phyloP scores from a whole-genome alignment of 805 yeast species.

The Blastobotrys muscicola region DNA sequence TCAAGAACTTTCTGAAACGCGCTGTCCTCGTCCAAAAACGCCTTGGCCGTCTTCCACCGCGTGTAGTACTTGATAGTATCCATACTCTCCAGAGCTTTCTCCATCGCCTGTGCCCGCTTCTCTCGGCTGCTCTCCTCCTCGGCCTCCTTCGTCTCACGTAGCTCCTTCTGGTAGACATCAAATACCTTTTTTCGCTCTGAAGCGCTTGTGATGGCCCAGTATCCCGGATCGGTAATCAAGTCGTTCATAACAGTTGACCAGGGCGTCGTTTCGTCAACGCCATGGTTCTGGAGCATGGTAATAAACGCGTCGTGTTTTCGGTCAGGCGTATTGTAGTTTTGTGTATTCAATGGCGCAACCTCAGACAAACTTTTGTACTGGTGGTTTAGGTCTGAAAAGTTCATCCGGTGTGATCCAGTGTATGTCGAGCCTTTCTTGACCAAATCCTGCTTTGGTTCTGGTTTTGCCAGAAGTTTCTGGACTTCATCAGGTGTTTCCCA shows the following conservation, averaged over 20 bases:
- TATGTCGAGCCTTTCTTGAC: no score
- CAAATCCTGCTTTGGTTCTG: not conserved
- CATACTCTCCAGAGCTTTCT: conserved; percentile 41
- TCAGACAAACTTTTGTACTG: not conserved
- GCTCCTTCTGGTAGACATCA: conserved; percentile 44
- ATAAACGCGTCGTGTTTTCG: conserved; percentile 41
- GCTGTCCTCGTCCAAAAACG: conserved; percentile 53
- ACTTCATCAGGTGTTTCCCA: conserved; percentile 71
- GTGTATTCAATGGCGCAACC: conserved; percentile 5
- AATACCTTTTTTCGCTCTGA: conserved; percentile 47
- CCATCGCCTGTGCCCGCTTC: conserved; percentile 39
- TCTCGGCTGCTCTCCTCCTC: conserved; percentile 43
- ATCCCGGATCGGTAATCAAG: conserved; percentile 50
- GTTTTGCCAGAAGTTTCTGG: conserved; percentile 15
- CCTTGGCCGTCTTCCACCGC: conserved; percentile 52
- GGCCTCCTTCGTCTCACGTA: conserved; percentile 39
- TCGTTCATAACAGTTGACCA: conserved; percentile 54
- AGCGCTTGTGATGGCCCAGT: conserved; percentile 60
- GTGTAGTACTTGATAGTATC: conserved; percentile 47
- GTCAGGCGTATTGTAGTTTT: conserved; percentile 8
- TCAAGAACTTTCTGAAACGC: conserved; percentile 50
- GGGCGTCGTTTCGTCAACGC: conserved; percentile 68
- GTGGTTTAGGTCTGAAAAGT: no score
- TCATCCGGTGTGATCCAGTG: no score
- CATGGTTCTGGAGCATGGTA: conserved; percentile 41